These are phyloP conservation scores for Xylaria sp. DNA, from an alignment of 2,329 filamentous ascomycete genomes.

Conservation along the genomic window DNA sequence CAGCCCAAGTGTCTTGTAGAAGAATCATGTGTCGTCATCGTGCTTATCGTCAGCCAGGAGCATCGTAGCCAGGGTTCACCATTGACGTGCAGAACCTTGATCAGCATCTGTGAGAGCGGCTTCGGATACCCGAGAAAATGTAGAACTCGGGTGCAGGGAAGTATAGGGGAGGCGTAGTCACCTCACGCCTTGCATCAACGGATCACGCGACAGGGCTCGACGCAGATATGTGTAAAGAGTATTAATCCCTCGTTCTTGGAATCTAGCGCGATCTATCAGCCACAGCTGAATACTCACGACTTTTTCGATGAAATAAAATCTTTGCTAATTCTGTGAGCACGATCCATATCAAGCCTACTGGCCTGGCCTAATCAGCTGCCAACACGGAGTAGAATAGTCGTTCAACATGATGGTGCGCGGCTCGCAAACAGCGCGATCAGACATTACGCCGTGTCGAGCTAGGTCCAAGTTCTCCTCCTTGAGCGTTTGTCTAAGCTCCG, in stretches of 20 bases:
- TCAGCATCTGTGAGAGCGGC: not conserved
- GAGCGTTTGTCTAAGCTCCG: not conserved
- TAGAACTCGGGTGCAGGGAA: not conserved
- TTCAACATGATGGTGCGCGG: too few species aligned
- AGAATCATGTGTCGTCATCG: not conserved
- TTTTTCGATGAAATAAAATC: not conserved
- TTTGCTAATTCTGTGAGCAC: not conserved
- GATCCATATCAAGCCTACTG: not conserved
- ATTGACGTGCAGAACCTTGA: not conserved
- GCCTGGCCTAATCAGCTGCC: not conserved
- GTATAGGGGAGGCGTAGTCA: not conserved
- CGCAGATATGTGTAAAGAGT: not conserved
- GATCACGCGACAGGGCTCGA: not conserved
- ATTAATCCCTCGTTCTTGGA: not conserved
- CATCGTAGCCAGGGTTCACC: too few species aligned
- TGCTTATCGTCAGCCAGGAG: not conserved
- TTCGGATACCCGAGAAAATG: not conserved
- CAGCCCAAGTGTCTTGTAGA: not conserved
- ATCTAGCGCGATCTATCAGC: not conserved
- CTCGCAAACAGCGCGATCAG: not conserved
- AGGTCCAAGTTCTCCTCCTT: not conserved
- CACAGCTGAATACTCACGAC: not conserved
- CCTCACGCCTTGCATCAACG: not conserved
- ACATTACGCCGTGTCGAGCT: not conserved
- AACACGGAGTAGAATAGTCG: not conserved